Evolutionary conservation across 768 basidiomycete species (phyloP).

Genomic region (Rhizopogon vesiculosus): DNA sequence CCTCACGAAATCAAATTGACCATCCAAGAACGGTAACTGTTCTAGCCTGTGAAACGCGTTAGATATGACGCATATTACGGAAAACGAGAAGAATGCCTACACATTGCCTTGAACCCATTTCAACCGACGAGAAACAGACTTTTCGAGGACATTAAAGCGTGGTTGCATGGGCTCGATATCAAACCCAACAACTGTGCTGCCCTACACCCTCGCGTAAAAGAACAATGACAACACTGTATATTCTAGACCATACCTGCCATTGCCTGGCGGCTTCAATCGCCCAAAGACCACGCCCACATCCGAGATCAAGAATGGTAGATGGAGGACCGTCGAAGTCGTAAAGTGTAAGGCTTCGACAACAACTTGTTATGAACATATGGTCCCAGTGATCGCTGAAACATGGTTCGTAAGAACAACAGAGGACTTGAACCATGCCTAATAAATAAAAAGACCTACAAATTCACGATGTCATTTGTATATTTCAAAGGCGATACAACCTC

Average conservation of each 20-base stretch:
- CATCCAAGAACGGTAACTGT: constrained; percentile 52
- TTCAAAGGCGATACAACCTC: constrained; percentile 53
- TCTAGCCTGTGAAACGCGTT: constrained; percentile 44
- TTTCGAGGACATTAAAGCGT: constrained; percentile 29
- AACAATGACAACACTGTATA: background rate
- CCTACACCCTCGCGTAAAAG: constrained; percentile 27
- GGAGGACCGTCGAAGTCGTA: constrained; percentile 52
- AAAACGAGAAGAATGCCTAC: constrained; percentile 28
- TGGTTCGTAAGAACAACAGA: background rate
- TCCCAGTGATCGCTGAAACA: constrained; percentile 64
- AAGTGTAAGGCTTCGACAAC: constrained; percentile 46
- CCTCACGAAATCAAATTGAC: constrained; percentile 62
- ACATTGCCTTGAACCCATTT: constrained; percentile 68
- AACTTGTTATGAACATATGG: constrained; percentile 54
- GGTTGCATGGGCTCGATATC: constrained; percentile 57
- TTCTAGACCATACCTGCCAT: constrained; percentile 49
- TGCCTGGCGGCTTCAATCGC: constrained; percentile 59
- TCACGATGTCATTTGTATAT: constrained; percentile 42
- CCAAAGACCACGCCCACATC: constrained; percentile 72
- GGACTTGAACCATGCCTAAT: background rate
- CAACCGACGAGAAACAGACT: constrained; percentile 43
- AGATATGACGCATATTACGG: constrained; percentile 3
- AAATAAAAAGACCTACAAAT: constrained; percentile 47
- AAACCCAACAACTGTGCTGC: constrained; percentile 52
- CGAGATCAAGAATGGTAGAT: constrained; percentile 55